Evolutionary conservation across 805 yeast genomes (phyloP).

Genomic region (Grigorovia humatica): DNA sequence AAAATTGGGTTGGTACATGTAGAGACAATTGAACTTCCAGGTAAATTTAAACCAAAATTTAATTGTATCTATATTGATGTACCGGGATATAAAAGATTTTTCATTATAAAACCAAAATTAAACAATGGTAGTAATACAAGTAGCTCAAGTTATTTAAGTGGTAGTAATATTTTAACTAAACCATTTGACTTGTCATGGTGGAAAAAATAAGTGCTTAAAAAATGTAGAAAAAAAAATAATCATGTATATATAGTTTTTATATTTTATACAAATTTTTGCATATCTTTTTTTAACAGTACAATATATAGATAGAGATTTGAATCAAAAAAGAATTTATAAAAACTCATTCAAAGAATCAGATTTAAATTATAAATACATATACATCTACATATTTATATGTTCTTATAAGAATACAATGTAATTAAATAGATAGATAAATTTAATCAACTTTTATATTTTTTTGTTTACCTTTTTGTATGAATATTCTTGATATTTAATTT

Average conservation of each 20-base stretch:
- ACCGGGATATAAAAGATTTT: conserved; percentile 57
- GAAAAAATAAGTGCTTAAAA: conserved; percentile 31
- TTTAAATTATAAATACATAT: not conserved
- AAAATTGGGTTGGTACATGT: conserved; percentile 62
- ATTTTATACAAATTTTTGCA: too few relatives aligned
- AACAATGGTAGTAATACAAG: conserved; percentile 10
- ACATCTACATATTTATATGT: not conserved
- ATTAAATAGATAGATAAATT: not conserved
- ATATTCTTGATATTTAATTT: too few relatives aligned
- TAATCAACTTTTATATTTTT: too few relatives aligned
- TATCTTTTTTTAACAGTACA: too few relatives aligned
- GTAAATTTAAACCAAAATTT: conserved; percentile 56
- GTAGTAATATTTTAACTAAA: conserved; percentile 26
- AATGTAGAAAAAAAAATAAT: too few relatives aligned
- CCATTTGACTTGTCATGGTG: conserved; percentile 46
- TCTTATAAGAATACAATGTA: not conserved
- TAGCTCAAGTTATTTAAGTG: not conserved
- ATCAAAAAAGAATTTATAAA: too few relatives aligned
- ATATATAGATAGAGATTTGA: too few relatives aligned
- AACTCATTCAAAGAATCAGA: not conserved
- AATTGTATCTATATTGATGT: conserved; percentile 67
- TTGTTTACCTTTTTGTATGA: not conserved
- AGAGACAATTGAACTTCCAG: conserved; percentile 62
- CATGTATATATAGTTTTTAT: too few relatives aligned
- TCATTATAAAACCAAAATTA: conserved; percentile 55